phyloP scores from a whole-genome alignment of 768 basidiomycete species.

The Amanita jacksonii region DNA sequence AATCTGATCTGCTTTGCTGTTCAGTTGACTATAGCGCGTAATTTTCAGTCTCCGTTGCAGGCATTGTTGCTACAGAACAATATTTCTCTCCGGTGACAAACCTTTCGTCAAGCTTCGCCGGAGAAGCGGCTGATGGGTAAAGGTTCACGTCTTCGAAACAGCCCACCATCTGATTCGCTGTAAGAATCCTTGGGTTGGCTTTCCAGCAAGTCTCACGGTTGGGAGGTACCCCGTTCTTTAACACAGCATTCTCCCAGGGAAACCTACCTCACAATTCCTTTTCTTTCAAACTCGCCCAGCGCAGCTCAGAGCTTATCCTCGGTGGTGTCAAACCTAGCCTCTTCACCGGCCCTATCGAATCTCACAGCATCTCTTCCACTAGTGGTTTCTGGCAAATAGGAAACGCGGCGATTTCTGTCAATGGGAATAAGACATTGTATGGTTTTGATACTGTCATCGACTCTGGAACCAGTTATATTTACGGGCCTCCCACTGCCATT shows the following conservation, averaged over 20 bases:
- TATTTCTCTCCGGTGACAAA: no score
- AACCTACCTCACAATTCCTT: neutral
- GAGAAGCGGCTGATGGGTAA: no score
- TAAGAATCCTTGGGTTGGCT: constrained; percentile 1
- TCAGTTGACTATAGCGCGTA: no score
- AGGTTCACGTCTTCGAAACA: no score
- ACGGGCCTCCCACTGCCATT: neutral
- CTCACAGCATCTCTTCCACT: neutral
- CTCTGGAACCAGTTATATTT: neutral
- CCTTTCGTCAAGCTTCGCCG: no score
- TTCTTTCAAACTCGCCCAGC: neutral
- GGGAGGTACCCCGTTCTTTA: neutral
- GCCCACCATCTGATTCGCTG: no score
- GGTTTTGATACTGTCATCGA: constrained; percentile 3
- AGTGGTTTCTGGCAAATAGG: neutral
- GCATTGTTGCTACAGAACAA: no score
- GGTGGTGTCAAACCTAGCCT: neutral
- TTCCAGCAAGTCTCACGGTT: neutral
- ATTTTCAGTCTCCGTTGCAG: no score
- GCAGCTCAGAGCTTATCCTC: neutral
- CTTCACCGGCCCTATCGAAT: neutral
- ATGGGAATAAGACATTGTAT: neutral
- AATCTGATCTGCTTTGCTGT: no score
- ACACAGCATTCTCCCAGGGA: neutral
- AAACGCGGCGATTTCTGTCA: neutral